These are phyloP conservation scores for Cubamyces sp. DNA, from an alignment of 768 basidiomycete genomes.

Conservation along the genomic window DNA sequence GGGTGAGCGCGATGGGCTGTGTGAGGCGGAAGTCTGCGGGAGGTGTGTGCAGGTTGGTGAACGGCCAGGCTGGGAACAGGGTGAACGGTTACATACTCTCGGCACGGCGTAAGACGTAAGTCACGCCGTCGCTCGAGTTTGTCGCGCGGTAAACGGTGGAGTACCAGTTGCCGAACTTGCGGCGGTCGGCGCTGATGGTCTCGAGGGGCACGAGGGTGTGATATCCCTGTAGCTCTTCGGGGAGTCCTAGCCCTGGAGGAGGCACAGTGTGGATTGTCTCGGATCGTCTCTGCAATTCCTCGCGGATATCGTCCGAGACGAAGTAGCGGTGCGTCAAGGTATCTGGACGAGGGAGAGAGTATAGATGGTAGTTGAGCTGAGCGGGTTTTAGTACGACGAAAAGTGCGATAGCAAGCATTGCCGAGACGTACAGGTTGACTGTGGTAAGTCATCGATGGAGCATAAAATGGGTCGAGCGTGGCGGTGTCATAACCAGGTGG, in stretches of 20 bases:
- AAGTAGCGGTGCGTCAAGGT: constrained; percentile 69
- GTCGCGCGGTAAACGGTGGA: constrained; percentile 85
- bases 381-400: constrained; percentile 34
- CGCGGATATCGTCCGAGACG: constrained; percentile 77
- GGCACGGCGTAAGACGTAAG: constrained; percentile 80
- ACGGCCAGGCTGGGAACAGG: background rate
- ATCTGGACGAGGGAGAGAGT: constrained; percentile 70
- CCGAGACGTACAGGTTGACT: constrained; percentile 40
- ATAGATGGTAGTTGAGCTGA: constrained; percentile 92
- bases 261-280: constrained; percentile 45
- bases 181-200: constrained; percentile 55
- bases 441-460: constrained; percentile 31
- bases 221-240: constrained; percentile 89
- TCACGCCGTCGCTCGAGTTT: constrained; percentile 71
- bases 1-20: constrained; percentile 78
- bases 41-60: background rate
- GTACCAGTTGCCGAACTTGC: constrained; percentile 82
- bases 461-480: constrained; percentile 34
- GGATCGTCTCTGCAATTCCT: constrained; percentile 56
- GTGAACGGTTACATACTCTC: constrained; percentile 64
- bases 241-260: constrained; percentile 59
- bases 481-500: constrained; percentile 28
- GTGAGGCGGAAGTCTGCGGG: constrained; percentile 77
- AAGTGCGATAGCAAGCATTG: constrained; percentile 44
- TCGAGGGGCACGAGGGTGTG: constrained; percentile 87